Base-by-base conservation (phyloP, 176 grass and related monocot genomes). In the Triticum turgidum region DNA sequence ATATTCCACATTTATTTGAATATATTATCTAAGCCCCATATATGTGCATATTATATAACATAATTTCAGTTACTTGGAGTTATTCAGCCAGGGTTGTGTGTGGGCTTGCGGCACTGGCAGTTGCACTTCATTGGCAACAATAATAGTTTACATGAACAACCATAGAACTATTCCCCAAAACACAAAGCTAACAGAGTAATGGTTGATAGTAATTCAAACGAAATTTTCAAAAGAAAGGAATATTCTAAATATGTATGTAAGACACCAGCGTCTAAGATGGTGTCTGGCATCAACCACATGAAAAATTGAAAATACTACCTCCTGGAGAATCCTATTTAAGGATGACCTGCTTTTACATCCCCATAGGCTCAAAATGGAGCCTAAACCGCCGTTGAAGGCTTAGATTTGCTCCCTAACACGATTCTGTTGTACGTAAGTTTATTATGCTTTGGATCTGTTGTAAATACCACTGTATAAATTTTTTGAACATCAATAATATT, bases 51-150 rank as follows among this genome's bases (percentile, higher is more conserved):
- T 32, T 32, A 32, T 32, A 47, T 45, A 45, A 24, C 11, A 73
- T 45, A 14, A 74, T 22, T 72, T 17, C 29, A 65, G 58, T 81
- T 74, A 32, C 27, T 65, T 29, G 14, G 2, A 27, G 63, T 77
- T 34, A 38, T 64, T 77, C 17, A 72, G 65, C 61, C 20, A 77
- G 33, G 12, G 17, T 41, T 67, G 22, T 21, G 24, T 68, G 24
- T 32, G 9, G 39, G 12, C 17, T 42, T 67, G 38, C 11, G 14
- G 56, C 41, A 89, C 39, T 73, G 25, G 58, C 56, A 89, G n/a
- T 79, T 72, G 65, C 78, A 82, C 14, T 86, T 70, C 47, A 68
- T 41, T 39, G 11, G 37, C 21, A 77, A 78, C 24, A 76, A 17
- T 21, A 85, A 47, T 74, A 35, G 66, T 32, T 65, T 44, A 24